phyloP scores from a whole-genome alignment of 139 green algal genomes.

The Coccomyxa sp. region DNA sequence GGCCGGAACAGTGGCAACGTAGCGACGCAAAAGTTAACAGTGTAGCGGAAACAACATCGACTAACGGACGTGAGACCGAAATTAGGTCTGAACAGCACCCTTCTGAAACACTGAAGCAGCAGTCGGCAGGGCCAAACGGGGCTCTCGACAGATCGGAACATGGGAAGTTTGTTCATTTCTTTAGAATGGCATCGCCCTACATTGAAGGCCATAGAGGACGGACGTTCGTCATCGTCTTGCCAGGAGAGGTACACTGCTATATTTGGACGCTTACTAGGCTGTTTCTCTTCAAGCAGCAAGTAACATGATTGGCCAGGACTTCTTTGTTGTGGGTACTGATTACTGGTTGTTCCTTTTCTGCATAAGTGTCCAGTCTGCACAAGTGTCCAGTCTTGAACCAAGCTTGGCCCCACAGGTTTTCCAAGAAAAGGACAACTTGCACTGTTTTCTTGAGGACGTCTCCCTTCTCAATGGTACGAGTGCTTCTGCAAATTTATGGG shows the following conservation, averaged over 20 bases:
- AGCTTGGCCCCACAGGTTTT: background rate
- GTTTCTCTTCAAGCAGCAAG: background rate
- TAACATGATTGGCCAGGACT: background rate
- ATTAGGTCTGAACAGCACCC: background rate
- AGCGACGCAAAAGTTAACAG: too few relatives aligned
- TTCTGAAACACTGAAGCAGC: background rate
- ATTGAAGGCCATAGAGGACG: conserved; percentile 78
- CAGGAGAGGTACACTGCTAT: conserved; percentile 64
- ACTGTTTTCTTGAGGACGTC: background rate
- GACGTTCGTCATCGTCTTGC: conserved; percentile 89
- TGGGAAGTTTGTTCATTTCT: conserved; percentile 52
- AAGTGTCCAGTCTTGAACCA: background rate
- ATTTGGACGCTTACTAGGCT: background rate
- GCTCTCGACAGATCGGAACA: background rate
- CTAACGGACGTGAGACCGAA: background rate
- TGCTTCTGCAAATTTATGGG: background rate
- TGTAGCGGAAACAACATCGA: background rate
- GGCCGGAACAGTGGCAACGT: too few relatives aligned
- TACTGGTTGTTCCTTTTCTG: background rate
- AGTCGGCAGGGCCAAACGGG: background rate
- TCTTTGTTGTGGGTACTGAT: background rate
- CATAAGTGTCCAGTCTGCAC: background rate
- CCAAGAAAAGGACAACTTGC: background rate
- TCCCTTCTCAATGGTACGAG: background rate
- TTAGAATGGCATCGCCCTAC: conserved; percentile 81